Conservation (phyloP, 306 rosid species). For the Sicyos baderoa region DNA sequence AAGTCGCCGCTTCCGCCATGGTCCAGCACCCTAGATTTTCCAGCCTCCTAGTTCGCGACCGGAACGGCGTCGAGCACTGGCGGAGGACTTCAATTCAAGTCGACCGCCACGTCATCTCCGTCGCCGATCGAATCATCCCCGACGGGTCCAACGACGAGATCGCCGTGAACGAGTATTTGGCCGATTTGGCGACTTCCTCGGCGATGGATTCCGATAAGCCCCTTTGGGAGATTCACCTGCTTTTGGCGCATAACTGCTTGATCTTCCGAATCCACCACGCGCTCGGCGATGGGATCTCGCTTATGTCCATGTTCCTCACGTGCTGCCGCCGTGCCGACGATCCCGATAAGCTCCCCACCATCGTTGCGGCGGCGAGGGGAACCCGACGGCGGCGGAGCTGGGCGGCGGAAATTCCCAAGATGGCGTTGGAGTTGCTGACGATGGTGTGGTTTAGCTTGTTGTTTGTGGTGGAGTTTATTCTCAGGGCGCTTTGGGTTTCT, state of each 20-base stretch:
- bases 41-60: slow-evolving; percentile 56
- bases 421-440: slow-evolving; percentile 19
- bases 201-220: slow-evolving; percentile 49
- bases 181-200: slow-evolving; percentile 47
- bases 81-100: slow-evolving; percentile 43
- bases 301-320: slow-evolving; percentile 65
- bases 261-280: slow-evolving; percentile 67
- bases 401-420: slow-evolving; percentile 3
- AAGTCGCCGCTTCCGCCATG: slow-evolving; percentile 33
- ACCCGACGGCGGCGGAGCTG: background rate
- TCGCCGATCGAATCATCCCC: slow-evolving; percentile 21
- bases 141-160: slow-evolving; percentile 17
- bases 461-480: slow-evolving; percentile 33
- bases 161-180: slow-evolving; percentile 45
- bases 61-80: slow-evolving; percentile 63
- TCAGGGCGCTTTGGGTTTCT: slow-evolving; percentile 44
- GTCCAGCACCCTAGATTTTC: slow-evolving; percentile 58
- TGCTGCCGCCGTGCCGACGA: slow-evolving; percentile 41
- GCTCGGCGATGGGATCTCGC: slow-evolving; percentile 74
- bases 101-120: slow-evolving; percentile 36
- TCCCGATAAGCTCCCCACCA: slow-evolving; percentile 31
- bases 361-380: slow-evolving; percentile 10
- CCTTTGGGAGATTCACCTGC: slow-evolving; percentile 74
- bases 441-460: slow-evolving; percentile 37
- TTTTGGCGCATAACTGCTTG: slow-evolving; percentile 45